These are phyloP conservation scores for Hyaloscypha hepaticicola DNA, from an alignment of 495 filamentous ascomycete species.

Conservation along the genomic window DNA sequence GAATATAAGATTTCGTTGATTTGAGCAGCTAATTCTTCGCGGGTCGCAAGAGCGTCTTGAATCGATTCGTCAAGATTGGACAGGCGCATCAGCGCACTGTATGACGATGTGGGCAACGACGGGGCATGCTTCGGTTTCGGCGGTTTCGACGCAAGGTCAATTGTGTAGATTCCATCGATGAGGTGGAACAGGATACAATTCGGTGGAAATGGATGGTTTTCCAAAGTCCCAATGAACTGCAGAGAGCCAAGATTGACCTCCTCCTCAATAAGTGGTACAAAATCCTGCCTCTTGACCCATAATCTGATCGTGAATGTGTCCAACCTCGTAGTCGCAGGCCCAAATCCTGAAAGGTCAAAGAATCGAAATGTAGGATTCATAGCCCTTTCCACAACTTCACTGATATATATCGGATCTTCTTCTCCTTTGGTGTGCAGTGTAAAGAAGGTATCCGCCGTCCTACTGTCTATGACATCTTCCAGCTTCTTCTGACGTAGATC, in stretches of 20 bases:
- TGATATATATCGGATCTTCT: slow-evolving; percentile 82
- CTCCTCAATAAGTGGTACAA: slow-evolving; percentile 69
- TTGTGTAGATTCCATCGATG: slow-evolving; percentile 83
- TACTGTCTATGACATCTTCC: slow-evolving; percentile 66
- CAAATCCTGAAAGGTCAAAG: slow-evolving; percentile 75
- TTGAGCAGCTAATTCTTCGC: slow-evolving; percentile 69
- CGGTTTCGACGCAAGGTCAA: slow-evolving; percentile 44
- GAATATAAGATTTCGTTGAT: slow-evolving; percentile 70
- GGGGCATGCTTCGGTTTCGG: slow-evolving; percentile 46
- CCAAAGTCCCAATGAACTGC: slow-evolving; percentile 78
- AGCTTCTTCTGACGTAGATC: slow-evolving; percentile 70
- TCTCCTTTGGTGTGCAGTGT: slow-evolving; percentile 69
- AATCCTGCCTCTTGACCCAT: slow-evolving; percentile 70
- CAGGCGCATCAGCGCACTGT: slow-evolving; percentile 86
- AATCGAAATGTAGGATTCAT: slow-evolving; percentile 90
- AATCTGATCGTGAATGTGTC: slow-evolving; percentile 67
- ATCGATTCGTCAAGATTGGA: slow-evolving; percentile 90
- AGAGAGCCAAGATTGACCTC: slow-evolving; percentile 67
- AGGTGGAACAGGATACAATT: slow-evolving; percentile 90
- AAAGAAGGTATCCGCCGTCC: slow-evolving; percentile 88
- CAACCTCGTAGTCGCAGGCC: slow-evolving; percentile 61
- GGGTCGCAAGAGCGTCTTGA: slow-evolving; percentile 81
- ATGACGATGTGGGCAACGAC: slow-evolving; percentile 66
- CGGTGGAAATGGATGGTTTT: slow-evolving; percentile 73
- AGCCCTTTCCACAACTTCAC: slow-evolving; percentile 73